Evolutionary conservation across 352 stramenopile species (phyloP), one percentile per base, ranked within the genome.

Genomic region (Globisporangium cylindrosporum): DNA sequence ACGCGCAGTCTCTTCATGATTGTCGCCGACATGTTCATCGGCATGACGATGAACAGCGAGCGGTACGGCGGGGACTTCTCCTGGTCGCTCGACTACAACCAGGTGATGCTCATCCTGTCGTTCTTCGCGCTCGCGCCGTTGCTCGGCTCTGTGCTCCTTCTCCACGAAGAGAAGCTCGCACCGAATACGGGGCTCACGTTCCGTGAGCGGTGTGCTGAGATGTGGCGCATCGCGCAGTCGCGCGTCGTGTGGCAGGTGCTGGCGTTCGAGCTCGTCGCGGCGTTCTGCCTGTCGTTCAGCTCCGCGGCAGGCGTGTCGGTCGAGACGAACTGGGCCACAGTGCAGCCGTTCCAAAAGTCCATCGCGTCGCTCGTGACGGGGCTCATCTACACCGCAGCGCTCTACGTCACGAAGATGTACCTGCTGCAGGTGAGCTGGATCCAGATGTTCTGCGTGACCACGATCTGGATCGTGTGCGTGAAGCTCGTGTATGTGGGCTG

Each of bases 161-260:
- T 91, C 4, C 71, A 84, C 7, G 84, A 91, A 74, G 76, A 92
- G 29, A 72, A 73, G 27, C n/a, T 72, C 20, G 68, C 62, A n/a
- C 56, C 69, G 25, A 38, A 36, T n/a, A 22, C 32, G 4, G 22
- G 53, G 22, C 76, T 83, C 46, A 56, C 41, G 4, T 55, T 76
- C 48, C 20, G 60, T 6, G 69, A 66, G 18, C 79, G 79, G 1
- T 87, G 76, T 27, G 70, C 70, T 0, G 72, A 91, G 24, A 70
- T 92, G 70, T 94, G 82, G 84, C 75, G 69, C 54, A 79, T 93
- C 8, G 49, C 80, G 4, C 85, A 92, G 62, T 81, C 80, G 34
- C 86, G 82, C 22, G 83, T 74, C 2, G 82, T 95, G 72, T 95
- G 84, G 83, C 86, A 93, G 49, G 72, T 93, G 15, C 59, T 95